These are phyloP conservation scores for Skeletonema grethae DNA, from an alignment of 108 stramenopile species.

Conservation along the genomic window DNA sequence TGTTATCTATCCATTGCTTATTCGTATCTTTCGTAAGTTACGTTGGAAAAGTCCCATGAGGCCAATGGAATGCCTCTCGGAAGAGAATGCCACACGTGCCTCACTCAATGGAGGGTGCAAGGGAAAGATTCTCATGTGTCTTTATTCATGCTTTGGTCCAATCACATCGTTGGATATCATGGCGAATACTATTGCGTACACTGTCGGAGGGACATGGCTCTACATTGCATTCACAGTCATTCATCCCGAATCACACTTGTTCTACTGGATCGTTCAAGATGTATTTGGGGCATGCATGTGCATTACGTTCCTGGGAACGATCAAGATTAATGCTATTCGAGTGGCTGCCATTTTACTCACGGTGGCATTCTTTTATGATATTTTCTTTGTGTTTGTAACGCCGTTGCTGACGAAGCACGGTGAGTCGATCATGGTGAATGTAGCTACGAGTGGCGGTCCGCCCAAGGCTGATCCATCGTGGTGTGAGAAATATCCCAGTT, in stretches of 20 bases:
- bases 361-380: constrained; percentile 89
- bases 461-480: constrained; percentile 52
- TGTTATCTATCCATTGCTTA: constrained; percentile 45
- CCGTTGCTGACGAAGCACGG: constrained; percentile 72
- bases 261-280: constrained; percentile 82
- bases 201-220: constrained; percentile 46
- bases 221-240: constrained; percentile 32
- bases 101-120: constrained; percentile 18
- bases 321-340: constrained; percentile 70
- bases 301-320: constrained; percentile 67
- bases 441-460: constrained; percentile 65
- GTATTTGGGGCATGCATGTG: constrained; percentile 81
- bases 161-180: constrained; percentile 31
- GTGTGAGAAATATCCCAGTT: constrained; percentile 78
- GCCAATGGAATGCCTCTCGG: constrained; percentile 26
- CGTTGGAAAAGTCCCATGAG: constrained; percentile 21
- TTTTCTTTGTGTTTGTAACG: constrained; percentile 90
- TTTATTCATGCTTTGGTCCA: constrained; percentile 39
- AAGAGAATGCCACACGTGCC: constrained; percentile 27
- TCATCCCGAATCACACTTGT: constrained; percentile 37
- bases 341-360: constrained; percentile 78
- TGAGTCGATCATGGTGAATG: constrained; percentile 79
- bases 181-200: constrained; percentile 24
- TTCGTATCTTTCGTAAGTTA: constrained; percentile 9
- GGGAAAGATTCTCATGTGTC: constrained; percentile 32